phyloP scores from a whole-genome alignment of 2,329 filamentous ascomycete species.

The Neonectria faginata region DNA sequence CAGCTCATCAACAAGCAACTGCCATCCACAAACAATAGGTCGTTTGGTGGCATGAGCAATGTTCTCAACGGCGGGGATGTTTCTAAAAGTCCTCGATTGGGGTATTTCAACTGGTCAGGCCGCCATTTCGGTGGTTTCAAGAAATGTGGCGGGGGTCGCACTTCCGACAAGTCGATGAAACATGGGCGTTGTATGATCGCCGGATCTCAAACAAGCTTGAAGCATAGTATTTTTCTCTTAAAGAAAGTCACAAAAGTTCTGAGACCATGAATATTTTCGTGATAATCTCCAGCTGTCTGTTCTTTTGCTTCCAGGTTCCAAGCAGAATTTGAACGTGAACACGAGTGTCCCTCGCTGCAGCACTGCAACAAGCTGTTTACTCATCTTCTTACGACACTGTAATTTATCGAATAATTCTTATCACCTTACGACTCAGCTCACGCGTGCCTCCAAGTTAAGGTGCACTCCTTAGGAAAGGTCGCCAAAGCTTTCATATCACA shows the following conservation, averaged over 20 bases:
- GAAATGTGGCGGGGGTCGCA: not conserved
- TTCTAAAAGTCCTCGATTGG: not conserved
- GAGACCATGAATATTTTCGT: not conserved
- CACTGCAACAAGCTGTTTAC: not conserved
- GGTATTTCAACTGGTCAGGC: not conserved
- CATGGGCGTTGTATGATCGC: slow-evolving; percentile 2
- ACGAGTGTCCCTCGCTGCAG: not conserved
- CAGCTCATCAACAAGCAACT: no score
- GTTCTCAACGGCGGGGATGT: no score
- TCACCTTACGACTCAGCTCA: not conserved
- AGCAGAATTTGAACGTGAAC: not conserved
- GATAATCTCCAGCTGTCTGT: not conserved
- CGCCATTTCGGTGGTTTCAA: not conserved
- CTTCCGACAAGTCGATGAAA: slow-evolving; percentile 1
- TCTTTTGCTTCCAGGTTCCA: not conserved
- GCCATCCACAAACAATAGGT: no score
- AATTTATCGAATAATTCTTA: not conserved
- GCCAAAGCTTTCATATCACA: not conserved
- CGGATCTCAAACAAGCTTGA: not conserved
- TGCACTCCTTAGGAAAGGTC: not conserved
- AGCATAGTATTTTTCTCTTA: not conserved
- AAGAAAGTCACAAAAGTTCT: not conserved
- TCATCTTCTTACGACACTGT: no score
- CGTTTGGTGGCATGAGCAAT: no score
- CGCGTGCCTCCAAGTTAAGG: not conserved